phyloP scores from a whole-genome alignment of 495 filamentous ascomycete genomes.

The Platismatia glauca region DNA sequence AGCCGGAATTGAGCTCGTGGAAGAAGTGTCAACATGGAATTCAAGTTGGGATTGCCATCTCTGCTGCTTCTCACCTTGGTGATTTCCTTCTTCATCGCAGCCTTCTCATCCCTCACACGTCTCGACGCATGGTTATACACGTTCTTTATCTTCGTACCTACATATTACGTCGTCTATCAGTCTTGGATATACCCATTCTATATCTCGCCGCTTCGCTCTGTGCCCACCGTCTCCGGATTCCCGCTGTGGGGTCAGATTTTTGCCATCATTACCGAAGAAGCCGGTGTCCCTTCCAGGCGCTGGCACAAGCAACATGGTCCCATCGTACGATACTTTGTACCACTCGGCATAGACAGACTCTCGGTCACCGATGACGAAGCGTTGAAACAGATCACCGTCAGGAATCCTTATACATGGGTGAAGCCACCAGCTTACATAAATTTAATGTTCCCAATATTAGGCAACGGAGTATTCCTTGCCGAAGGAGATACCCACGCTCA shows the following conservation, averaged over 20 bases:
- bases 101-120: neutral
- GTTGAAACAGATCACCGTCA: slow-evolving; percentile 42
- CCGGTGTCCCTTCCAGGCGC: slow-evolving; percentile 32
- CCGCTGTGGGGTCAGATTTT: slow-evolving; percentile 37
- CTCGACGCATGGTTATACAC: neutral
- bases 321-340: slow-evolving; percentile 38
- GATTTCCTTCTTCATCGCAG: neutral
- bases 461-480: slow-evolving; percentile 39
- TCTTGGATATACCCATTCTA: slow-evolving; percentile 36
- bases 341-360: slow-evolving; percentile 34
- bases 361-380: slow-evolving; percentile 36
- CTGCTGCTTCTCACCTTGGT: neutral
- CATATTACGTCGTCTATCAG: slow-evolving; percentile 16
- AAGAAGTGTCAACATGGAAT: neutral
- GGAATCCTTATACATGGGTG: slow-evolving; percentile 45
- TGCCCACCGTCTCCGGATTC: slow-evolving; percentile 36
- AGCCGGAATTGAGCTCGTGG: too few relatives aligned
- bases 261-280: slow-evolving; percentile 32
- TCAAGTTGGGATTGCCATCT: neutral
- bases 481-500: slow-evolving; percentile 35
- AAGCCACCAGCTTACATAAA: slow-evolving; percentile 39
- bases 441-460: slow-evolving; percentile 40
- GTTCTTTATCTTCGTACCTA: neutral
- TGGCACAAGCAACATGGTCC: slow-evolving; percentile 36
- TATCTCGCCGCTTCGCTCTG: slow-evolving; percentile 33